Evolutionary conservation across 345 rosid species (phyloP).

Genomic region (Isatis tinctoria): DNA sequence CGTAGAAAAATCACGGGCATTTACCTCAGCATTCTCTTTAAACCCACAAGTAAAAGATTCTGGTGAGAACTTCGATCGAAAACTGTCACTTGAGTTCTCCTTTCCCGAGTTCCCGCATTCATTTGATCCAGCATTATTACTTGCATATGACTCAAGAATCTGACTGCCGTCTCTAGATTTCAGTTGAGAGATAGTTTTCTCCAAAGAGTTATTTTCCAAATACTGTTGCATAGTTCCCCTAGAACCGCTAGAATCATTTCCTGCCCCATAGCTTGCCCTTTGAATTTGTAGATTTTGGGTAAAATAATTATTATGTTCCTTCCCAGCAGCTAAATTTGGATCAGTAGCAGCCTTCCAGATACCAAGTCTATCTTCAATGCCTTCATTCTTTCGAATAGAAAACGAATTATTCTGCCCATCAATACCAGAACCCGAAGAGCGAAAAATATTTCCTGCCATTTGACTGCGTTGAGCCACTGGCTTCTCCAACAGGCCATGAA

Average conservation of each 20-base stretch:
- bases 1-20: conserved; percentile 40
- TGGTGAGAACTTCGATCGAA: not conserved
- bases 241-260: conserved; percentile 29
- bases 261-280: conserved; percentile 35
- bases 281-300: conserved; percentile 33
- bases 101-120: conserved; percentile 24
- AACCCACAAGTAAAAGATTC: not conserved
- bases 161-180: conserved; percentile 40
- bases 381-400: conserved; percentile 38
- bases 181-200: conserved; percentile 33
- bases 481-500: conserved; percentile 37
- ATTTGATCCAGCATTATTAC: conserved; percentile 39
- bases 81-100: not conserved
- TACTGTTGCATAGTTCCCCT: conserved; percentile 40
- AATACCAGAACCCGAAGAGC: conserved; percentile 35
- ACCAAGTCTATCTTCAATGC: conserved; percentile 34
- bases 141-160: conserved; percentile 43
- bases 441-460: conserved; percentile 35
- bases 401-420: conserved; percentile 29
- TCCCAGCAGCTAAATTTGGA: conserved; percentile 28
- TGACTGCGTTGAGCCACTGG: conserved; percentile 41
- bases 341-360: conserved; percentile 39
- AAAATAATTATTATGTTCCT: conserved; percentile 32
- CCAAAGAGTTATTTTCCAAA: conserved; percentile 45
- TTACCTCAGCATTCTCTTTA: conserved; percentile 7